Base-by-base conservation (phyloP, 2,329 filamentous ascomycete species). In the Aspergillus pseudotamarii region DNA sequence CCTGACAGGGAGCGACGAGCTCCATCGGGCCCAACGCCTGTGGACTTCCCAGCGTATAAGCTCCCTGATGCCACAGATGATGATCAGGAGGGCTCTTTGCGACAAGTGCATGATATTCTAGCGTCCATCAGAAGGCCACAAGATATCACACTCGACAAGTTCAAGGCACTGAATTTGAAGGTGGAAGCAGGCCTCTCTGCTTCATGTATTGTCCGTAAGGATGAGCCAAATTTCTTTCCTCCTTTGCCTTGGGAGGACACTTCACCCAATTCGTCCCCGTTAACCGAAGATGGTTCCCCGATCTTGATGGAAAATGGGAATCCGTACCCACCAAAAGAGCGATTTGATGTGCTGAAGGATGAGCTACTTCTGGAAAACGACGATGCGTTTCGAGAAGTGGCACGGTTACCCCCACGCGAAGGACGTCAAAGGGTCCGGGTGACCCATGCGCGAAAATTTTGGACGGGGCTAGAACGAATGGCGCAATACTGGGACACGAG, bases 401-500 rank as follows among this genome's bases (percentile, higher is more conserved):
- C 81, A 41, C 80, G 85, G 12, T 78, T 83, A 56, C 71, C 75
- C 3, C 80, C 80, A 14, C 76, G 75, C 28, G 77, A 81, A 32
- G 81, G 81, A 5, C 79, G 79, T 16, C 74, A 79, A 59, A 80
- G 82, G 21, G 78, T 85, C 6, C 80, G 84, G 19, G 69, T 89
- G 51, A 82, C 83, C 0, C 83, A 88, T 66, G 82, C 85, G 63
- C 80, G 87, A 58, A 87, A 85, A 61, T 89, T 89, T 73, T 89
- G 84, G 83, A 80, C 82, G 58, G 83, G 81, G 2, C 77, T 89
- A 58, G 85, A 88, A 66, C 82, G 81, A 41, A 81, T 89, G 81
- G 80, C 85, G 19, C 84, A 86, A 66, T 89, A 88, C 70, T 89
- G 87, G 87, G 87, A 89, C 70, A 80, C 79, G 45, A 86, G 83